Evolutionary conservation across 2,329 filamentous ascomycete genomes (phyloP).

Genomic region (Penicillium occitanis): DNA sequence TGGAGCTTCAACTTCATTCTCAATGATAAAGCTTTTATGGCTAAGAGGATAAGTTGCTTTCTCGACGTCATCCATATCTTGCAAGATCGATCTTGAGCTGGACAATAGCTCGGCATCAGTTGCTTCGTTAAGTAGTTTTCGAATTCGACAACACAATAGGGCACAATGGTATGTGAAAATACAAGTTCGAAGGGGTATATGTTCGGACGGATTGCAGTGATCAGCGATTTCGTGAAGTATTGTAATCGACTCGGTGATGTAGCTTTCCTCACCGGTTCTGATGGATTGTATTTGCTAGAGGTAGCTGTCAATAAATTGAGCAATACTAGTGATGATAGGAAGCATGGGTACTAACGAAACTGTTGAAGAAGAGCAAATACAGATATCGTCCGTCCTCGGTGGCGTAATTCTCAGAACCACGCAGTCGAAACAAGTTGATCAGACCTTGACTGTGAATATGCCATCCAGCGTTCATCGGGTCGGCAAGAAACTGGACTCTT

Average conservation of each 20-base stretch:
- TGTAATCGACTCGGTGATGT: constrained; percentile 7
- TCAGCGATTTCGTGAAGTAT: neutral
- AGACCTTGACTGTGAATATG: constrained; percentile 14
- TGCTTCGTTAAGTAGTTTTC: neutral
- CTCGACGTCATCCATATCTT: constrained; percentile 10
- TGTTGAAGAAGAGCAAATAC: constrained; percentile 12
- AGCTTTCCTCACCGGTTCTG: constrained; percentile 1
- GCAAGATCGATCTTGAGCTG: neutral
- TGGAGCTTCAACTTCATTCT: neutral
- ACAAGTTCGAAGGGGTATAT: constrained; percentile 3
- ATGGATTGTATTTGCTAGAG: constrained; percentile 10
- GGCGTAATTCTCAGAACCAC: constrained; percentile 11
- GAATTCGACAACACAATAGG: constrained; percentile 6
- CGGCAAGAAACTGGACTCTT: neutral
- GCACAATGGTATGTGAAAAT: constrained; percentile 13
- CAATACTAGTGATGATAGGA: neutral
- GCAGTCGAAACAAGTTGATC: constrained; percentile 8
- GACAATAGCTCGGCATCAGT: neutral
- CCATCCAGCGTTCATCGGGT: neutral
- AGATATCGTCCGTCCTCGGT: constrained; percentile 1
- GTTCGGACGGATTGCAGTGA: constrained; percentile 9
- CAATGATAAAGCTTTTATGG: constrained; percentile 3
- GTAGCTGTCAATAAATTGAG: neutral
- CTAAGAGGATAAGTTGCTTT: neutral
- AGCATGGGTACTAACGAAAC: neutral